Evolutionary conservation across 306 rosid genomes (phyloP).

Genomic region (Adenanthera pavonina): DNA sequence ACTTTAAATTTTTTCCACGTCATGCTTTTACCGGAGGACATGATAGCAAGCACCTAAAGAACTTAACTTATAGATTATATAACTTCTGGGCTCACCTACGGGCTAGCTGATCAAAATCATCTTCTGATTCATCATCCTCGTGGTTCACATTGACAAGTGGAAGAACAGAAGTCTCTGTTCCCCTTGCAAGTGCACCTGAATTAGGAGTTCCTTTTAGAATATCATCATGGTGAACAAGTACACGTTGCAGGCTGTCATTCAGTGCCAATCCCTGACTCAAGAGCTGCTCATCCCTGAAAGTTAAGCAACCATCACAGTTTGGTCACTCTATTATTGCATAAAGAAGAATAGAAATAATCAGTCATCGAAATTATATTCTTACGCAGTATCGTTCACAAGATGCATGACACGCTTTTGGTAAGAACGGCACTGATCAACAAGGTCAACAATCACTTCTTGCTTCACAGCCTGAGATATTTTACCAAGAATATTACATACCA

Average conservation of each 20-base stretch:
- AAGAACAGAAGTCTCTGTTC: slow-evolving; percentile 51
- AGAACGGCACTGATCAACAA: slow-evolving; percentile 80
- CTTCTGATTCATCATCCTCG: slow-evolving; percentile 74
- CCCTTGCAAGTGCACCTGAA: slow-evolving; percentile 35
- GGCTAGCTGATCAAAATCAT: slow-evolving; percentile 71
- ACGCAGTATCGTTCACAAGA: slow-evolving; percentile 73
- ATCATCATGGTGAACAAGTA: slow-evolving; percentile 62
- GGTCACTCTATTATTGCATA: slow-evolving; percentile 23
- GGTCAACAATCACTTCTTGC: slow-evolving; percentile 76
- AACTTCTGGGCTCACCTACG: slow-evolving; percentile 51
- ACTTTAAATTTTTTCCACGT: not conserved
- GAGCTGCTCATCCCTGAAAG: slow-evolving; percentile 69
- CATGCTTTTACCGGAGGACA: not conserved
- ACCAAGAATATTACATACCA: slow-evolving; percentile 23
- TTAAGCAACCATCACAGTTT: slow-evolving; percentile 24
- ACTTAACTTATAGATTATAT: not conserved
- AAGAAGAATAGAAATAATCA: not conserved
- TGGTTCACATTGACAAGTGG: slow-evolving; percentile 64
- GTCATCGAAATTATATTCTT: slow-evolving; percentile 30
- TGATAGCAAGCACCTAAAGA: not conserved
- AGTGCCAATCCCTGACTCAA: slow-evolving; percentile 68
- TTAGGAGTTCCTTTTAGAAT: slow-evolving; percentile 50
- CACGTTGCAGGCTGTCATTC: slow-evolving; percentile 73
- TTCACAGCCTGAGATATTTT: slow-evolving; percentile 59
- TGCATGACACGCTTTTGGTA: slow-evolving; percentile 80